These are phyloP conservation scores for Pisolithus microcarpus DNA, from an alignment of 768 basidiomycete species.

Conservation along the genomic window DNA sequence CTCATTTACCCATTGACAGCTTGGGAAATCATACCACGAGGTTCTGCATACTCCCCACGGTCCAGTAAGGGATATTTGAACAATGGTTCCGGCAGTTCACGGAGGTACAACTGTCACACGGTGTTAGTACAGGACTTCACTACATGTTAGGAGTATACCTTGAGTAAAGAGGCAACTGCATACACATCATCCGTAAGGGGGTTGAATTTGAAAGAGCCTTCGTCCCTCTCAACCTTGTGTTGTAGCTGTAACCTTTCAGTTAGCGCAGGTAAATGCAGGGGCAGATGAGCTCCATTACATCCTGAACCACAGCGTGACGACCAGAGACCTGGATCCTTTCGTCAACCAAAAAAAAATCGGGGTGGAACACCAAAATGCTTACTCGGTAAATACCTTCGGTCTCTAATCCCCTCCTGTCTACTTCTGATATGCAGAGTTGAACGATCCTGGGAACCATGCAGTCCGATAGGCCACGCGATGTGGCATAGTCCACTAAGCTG, in stretches of 20 bases:
- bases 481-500: slow-evolving; percentile 82
- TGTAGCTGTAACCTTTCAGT: slow-evolving; percentile 47
- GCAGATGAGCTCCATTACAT: slow-evolving; percentile 39
- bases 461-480: slow-evolving; percentile 64
- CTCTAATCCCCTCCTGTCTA: slow-evolving; percentile 73
- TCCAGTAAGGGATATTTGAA: slow-evolving; percentile 78
- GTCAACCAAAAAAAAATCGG: slow-evolving; percentile 1
- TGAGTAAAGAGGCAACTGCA: slow-evolving; percentile 77
- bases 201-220: slow-evolving; percentile 66
- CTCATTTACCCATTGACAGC: neutral
- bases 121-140: slow-evolving; percentile 1
- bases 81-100: slow-evolving; percentile 84
- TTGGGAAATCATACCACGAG: slow-evolving; percentile 45
- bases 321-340: slow-evolving; percentile 58
- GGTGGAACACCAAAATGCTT: slow-evolving; percentile 15
- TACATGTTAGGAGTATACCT: slow-evolving; percentile 38
- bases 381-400: slow-evolving; percentile 79
- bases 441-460: slow-evolving; percentile 76
- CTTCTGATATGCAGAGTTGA: slow-evolving; percentile 70
- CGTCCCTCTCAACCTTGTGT: slow-evolving; percentile 82
- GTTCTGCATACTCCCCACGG: slow-evolving; percentile 73
- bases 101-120: slow-evolving; percentile 60
- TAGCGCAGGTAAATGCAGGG: neutral
- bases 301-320: slow-evolving; percentile 76
- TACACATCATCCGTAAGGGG: slow-evolving; percentile 69